These are phyloP conservation scores for Corynascus novoguineensis DNA, from an alignment of 495 filamentous ascomycete species.

Conservation along the genomic window DNA sequence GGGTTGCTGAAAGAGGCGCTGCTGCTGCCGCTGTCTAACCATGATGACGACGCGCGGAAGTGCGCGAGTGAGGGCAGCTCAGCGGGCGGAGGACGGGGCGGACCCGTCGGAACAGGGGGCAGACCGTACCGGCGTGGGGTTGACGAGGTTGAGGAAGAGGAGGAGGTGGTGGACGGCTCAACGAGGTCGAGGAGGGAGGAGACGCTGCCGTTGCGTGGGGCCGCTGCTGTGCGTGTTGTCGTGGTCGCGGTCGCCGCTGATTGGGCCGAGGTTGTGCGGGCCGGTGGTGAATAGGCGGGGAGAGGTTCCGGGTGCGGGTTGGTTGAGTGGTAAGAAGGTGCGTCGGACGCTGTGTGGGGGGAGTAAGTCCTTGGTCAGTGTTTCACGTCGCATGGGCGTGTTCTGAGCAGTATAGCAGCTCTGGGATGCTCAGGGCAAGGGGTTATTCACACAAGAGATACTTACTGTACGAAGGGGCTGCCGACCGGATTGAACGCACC, in stretches of 20 bases:
- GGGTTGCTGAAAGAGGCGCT: conserved; percentile 37
- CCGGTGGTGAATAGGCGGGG: conserved; percentile 40
- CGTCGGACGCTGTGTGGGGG: conserved; percentile 38
- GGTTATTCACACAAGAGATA: background rate
- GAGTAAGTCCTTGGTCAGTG: background rate
- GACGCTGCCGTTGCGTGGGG: conserved; percentile 10
- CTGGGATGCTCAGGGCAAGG: background rate
- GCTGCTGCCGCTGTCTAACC: conserved; percentile 1
- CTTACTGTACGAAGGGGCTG: conserved; percentile 50
- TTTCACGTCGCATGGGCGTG: background rate
- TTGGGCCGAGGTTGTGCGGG: conserved; percentile 2
- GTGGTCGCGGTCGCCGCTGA: background rate
- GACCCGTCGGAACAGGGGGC: conserved; percentile 35
- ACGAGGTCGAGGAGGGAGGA: conserved; percentile 17
- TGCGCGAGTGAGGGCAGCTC: conserved; percentile 33
- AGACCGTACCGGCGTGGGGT: conserved; percentile 22
- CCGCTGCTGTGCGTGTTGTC: background rate
- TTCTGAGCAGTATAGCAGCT: background rate
- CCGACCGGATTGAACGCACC: conserved; percentile 47
- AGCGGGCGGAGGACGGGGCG: conserved; percentile 14
- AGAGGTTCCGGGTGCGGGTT: conserved; percentile 33
- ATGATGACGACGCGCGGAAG: conserved; percentile 43
- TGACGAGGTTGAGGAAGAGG: conserved; percentile 1
- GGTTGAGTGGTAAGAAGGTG: conserved; percentile 44
- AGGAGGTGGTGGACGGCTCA: conserved; percentile 2